Evolutionary conservation across 768 basidiomycete genomes (phyloP).

Genomic region (Leucosporidium scottii): DNA sequence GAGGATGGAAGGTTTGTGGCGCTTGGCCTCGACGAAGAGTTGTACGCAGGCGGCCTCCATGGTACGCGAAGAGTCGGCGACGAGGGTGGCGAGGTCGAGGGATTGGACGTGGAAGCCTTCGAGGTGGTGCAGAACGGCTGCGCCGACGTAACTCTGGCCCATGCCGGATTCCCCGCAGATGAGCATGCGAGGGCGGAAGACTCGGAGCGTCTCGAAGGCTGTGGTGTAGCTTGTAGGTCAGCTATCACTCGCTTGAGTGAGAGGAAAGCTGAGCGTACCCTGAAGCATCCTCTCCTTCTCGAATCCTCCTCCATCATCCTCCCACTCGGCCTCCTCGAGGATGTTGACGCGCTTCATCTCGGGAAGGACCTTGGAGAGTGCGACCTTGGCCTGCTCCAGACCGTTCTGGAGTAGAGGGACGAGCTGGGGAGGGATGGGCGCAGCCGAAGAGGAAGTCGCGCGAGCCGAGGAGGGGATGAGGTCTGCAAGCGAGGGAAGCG

Average conservation of each 20-base stretch:
- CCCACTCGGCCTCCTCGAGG: constrained; percentile 90
- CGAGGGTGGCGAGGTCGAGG: constrained; percentile 77
- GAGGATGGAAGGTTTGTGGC: constrained; percentile 90
- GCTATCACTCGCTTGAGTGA: neutral
- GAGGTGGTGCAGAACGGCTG: constrained; percentile 83
- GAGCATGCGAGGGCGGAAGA: constrained; percentile 81
- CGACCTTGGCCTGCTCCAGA: constrained; percentile 63
- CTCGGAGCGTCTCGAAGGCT: constrained; percentile 87
- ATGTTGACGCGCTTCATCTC: constrained; percentile 71
- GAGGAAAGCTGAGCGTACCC: constrained; percentile 32
- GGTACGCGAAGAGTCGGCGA: constrained; percentile 72
- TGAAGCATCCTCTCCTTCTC: constrained; percentile 78
- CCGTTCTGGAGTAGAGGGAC: constrained; percentile 63
- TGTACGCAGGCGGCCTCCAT: constrained; percentile 86
- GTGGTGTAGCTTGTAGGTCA: neutral
- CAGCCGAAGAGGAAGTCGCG: constrained; percentile 76
- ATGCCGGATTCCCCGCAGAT: constrained; percentile 75
- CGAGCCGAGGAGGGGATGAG: constrained; percentile 90
- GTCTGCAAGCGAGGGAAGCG: constrained; percentile 48
- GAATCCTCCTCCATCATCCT: constrained; percentile 68
- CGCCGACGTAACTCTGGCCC: constrained; percentile 85
- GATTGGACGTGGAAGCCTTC: constrained; percentile 95
- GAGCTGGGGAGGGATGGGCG: constrained; percentile 76
- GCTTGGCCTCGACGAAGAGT: constrained; percentile 90
- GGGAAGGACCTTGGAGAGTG: constrained; percentile 70